A percentile compares a stretch with the other conserved stretches of the same genome.
Conservation (phyloP, 2,329 filamentous ascomycete genomes). For the Phialophora chinensis region DNA sequence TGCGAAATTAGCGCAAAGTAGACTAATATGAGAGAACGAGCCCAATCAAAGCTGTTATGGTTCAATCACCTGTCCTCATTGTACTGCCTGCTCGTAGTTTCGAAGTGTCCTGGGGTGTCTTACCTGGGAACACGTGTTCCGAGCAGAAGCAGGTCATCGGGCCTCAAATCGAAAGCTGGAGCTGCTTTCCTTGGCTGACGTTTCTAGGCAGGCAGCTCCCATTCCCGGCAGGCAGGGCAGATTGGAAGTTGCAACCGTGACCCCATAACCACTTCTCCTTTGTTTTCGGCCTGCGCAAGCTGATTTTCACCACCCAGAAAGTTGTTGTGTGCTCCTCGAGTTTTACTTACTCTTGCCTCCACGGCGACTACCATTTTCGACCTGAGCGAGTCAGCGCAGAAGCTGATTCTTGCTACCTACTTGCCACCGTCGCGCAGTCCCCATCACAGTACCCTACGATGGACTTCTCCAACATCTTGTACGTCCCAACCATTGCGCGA, state of each 20-base stretch:
- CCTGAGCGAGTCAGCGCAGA: background rate
- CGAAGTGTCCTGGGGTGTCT: background rate
- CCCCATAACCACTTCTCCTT: constrained; percentile 23
- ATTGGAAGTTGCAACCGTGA: constrained; percentile 10
- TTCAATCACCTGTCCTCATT: background rate
- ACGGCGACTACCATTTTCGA: background rate
- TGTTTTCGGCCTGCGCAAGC: constrained; percentile 30
- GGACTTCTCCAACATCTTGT: constrained; percentile 95
- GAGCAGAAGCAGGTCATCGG: background rate
- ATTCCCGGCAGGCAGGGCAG: background rate
- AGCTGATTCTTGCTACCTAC: background rate
- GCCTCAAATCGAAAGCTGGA: background rate
- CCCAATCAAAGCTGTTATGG: background rate
- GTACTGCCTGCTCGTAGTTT: background rate
- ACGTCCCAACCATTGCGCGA: constrained; percentile 51
- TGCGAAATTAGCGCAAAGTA: background rate
- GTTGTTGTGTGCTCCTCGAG: background rate
- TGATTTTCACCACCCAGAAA: background rate
- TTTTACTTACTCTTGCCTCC: background rate
- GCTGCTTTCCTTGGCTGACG: constrained; percentile 3
- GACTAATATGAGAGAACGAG: constrained; percentile 2
- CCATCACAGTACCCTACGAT: constrained; percentile 56
- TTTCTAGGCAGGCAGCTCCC: constrained; percentile 8
- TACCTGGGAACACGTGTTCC: background rate
- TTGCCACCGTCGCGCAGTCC: background rate